These are phyloP conservation scores for Massariosphaeria phaeospora DNA, from an alignment of 495 filamentous ascomycete genomes.

Conservation along the genomic window DNA sequence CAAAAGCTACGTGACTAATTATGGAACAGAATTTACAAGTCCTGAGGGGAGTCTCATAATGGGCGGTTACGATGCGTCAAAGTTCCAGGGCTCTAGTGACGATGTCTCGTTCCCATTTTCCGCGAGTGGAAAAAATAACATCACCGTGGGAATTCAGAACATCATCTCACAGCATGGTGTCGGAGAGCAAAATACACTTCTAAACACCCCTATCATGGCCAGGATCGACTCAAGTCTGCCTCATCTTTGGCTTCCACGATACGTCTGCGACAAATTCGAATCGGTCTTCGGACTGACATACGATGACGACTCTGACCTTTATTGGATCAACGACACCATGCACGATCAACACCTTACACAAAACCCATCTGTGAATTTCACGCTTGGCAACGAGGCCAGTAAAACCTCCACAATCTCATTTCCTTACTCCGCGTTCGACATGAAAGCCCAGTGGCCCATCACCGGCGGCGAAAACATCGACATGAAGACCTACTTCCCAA, in stretches of 20 bases:
- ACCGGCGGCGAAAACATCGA: slow-evolving; percentile 32
- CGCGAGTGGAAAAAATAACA: slow-evolving; percentile 31
- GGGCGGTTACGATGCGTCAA: slow-evolving; percentile 51
- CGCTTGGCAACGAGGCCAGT: slow-evolving; percentile 3
- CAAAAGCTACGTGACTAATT: not conserved
- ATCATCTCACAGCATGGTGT: slow-evolving; percentile 2
- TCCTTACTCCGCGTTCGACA: slow-evolving; percentile 51
- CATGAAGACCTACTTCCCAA: slow-evolving; percentile 52
- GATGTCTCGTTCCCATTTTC: slow-evolving; percentile 46
- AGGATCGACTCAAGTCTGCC: slow-evolving; percentile 51
- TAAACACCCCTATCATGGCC: not conserved
- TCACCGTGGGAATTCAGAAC: slow-evolving; percentile 15
- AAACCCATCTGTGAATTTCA: slow-evolving; percentile 38
- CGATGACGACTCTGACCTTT: slow-evolving; percentile 43
- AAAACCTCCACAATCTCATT: slow-evolving; percentile 33
- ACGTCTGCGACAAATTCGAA: slow-evolving; percentile 50
- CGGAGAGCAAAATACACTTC: not conserved
- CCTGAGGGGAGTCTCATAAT: slow-evolving; percentile 50
- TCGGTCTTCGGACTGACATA: slow-evolving; percentile 47
- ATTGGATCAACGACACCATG: slow-evolving; percentile 47
- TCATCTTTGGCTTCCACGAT: slow-evolving; percentile 50
- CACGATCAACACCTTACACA: slow-evolving; percentile 39
- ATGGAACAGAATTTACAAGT: slow-evolving; percentile 41
- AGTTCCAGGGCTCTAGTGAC: slow-evolving; percentile 45
- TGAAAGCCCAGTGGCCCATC: slow-evolving; percentile 27